Evolutionary conservation across 345 rosid genomes (phyloP), one percentile per base, ranked within the genome.

Genomic region (Euclidium syriacum): DNA sequence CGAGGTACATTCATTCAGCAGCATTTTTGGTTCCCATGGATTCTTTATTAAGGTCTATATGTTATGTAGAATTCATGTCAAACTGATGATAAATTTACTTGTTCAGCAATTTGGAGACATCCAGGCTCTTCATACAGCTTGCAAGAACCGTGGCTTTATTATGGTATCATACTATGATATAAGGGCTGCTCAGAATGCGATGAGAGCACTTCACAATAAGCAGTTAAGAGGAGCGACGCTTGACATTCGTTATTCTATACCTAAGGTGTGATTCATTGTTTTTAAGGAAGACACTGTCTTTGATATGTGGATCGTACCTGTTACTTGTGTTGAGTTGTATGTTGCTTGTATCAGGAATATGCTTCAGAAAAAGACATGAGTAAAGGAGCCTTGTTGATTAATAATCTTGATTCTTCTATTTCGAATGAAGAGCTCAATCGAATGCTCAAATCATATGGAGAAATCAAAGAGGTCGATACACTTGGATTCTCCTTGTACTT

Each of bases 71-170:
- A 43, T 6, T 43, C 20, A 14, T 62, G 43, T 27, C 1, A 10
- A 7, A 30, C 41, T 62, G 65, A 71, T 20, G 16, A 40, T 48
- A 30, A 12, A 56, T 64, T 35, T 54, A 38, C 38, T 73, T 71
- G 63, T 52, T 52, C 82, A 95, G 99, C 81, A 70, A 82, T 87
- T 75, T 80, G 99, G 99, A 75, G 99, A 95, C 20, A 76, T 95
- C 62, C 80, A 75, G 52, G 75, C 83, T 52, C 73, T 95, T 64
- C 75, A 83, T 52, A 83, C 96, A 54, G 78, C 95, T 58, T 76
- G 86, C 88, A 95, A 88, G 76, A 88, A 83, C 74, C 82, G 76
- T 32, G 97, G 97, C 47, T 86, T 81, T 79, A 80, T 88, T 54
- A 72, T 90, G 79, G 75, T 95, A 57, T 81, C 96, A 10, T 95